A percentile compares a stretch with the other conserved stretches of the same genome.
Evolutionary conservation across 768 basidiomycete genomes (phyloP).

Genomic region (Lyophyllum shimeji): DNA sequence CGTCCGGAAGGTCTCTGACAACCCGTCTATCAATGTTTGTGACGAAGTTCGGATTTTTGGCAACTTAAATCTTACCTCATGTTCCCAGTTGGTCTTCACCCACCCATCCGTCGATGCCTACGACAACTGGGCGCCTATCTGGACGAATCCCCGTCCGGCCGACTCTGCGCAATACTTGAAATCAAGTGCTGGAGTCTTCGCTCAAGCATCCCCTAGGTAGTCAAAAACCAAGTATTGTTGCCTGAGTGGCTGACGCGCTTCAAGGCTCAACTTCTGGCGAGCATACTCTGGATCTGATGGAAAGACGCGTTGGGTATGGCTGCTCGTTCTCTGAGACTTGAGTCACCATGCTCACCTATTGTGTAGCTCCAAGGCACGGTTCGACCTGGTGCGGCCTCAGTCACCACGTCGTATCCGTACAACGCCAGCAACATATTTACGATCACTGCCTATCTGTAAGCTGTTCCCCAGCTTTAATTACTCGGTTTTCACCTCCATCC

Average conservation of each 20-base stretch:
- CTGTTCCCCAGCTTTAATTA: not conserved
- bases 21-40: slow-evolving; percentile 59
- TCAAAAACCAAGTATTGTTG: not conserved
- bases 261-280: slow-evolving; percentile 65
- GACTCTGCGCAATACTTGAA: slow-evolving; percentile 56
- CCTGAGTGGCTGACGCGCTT: not conserved
- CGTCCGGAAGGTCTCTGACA: slow-evolving; percentile 46
- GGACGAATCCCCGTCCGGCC: slow-evolving; percentile 51
- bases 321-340: not conserved
- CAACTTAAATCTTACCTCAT: not conserved
- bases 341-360: not conserved
- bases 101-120: slow-evolving; percentile 63
- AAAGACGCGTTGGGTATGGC: slow-evolving; percentile 46
- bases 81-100: slow-evolving; percentile 54
- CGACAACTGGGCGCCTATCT: slow-evolving; percentile 63
- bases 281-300: slow-evolving; percentile 46
- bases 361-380: slow-evolving; percentile 60
- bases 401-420: slow-evolving; percentile 48
- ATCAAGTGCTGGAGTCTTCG: slow-evolving; percentile 54
- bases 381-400: slow-evolving; percentile 58
- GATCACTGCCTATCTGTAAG: slow-evolving; percentile 60
- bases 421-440: slow-evolving; percentile 58
- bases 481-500: not conserved
- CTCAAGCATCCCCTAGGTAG: slow-evolving; percentile 33
- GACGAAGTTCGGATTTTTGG: not conserved